Evolutionary conservation across 2,329 filamentous ascomycete species (phyloP), one percentile per base, ranked within the genome.

Genomic region (Trichoderma atroviride): DNA sequence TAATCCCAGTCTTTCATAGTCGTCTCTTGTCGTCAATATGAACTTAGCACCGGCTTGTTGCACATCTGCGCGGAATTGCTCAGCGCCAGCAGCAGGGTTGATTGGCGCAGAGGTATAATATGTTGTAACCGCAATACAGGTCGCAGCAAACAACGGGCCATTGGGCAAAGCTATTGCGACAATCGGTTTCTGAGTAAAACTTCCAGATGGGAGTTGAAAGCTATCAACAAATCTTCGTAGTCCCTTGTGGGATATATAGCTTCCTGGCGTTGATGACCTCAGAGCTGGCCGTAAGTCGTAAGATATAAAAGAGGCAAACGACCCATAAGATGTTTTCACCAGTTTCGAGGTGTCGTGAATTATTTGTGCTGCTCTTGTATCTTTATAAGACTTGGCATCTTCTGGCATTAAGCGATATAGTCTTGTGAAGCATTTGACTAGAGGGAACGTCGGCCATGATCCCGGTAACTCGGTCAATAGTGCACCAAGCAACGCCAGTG

Each of bases 101-200:
- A 88, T 81, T 0, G 86, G 86, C 2, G 85, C 85, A 52, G 84
- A 82, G 5, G 81, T 84, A 73, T 85, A 87, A 70, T 82, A 83
- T 22, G 81, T 84, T 3, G 83, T 78, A 5, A 84, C 81, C 0
- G 85, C 83, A 19, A 88, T 73, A 31, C 82, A 82, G 2, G 83
- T 81, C 14, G 85, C 78, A 11, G 84, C 86, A n/a, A 87, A 78
- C 1, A 86, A 75, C 13, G 84, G 83, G 4, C 86, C 85, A 72
- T 87, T 88, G 1, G 85, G 84, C 5, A 88, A 74, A 2, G 85
- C 82, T 57, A 87, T 81, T 33, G 83, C 84, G 11, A 86, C 79
- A 14, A 84, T 78, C 3, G 83, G 82, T 71, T 83, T 83, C 52
- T 58, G 69, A 13, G 63, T 56, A 1, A 40, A 55, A 3, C 63